phyloP scores from a whole-genome alignment of 2,329 filamentous ascomycete species.

The Claviceps digitariae region DNA sequence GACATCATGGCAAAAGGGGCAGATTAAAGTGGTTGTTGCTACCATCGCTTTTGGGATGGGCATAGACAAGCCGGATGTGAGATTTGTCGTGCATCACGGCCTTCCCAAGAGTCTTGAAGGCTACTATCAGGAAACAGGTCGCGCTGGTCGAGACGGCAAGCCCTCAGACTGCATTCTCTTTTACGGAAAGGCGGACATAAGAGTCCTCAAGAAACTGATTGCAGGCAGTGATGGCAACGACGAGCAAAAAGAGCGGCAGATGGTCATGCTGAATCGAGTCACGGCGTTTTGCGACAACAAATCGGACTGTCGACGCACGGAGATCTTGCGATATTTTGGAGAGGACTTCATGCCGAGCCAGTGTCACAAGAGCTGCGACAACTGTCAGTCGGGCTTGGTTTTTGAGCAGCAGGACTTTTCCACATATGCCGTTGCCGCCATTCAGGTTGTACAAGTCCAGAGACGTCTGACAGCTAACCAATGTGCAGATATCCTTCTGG shows the following conservation, averaged over 20 bases:
- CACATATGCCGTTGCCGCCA: constrained; percentile 54
- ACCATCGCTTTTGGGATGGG: constrained; percentile 99
- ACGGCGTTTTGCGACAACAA: constrained; percentile 82
- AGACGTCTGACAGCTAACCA: constrained; percentile 58
- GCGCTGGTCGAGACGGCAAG: constrained; percentile 82
- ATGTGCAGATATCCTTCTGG: constrained; percentile 73
- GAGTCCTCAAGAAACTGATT: constrained; percentile 66
- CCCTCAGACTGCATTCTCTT: constrained; percentile 81
- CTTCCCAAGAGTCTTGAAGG: constrained; percentile 93
- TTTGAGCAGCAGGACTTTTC: constrained; percentile 71
- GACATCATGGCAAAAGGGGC: constrained; percentile 66
- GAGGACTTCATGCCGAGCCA: constrained; percentile 62
- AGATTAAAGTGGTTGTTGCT: constrained; percentile 80
- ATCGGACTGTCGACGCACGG: constrained; percentile 72
- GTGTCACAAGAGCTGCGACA: constrained; percentile 73
- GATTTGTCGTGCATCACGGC: constrained; percentile 88
- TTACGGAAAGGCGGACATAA: constrained; percentile 69
- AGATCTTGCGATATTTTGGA: constrained; percentile 88
- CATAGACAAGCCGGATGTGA: constrained; percentile 95
- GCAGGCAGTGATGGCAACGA: constrained; percentile 60
- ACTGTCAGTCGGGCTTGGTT: constrained; percentile 60
- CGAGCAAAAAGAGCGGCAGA: constrained; percentile 74
- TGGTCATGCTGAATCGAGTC: constrained; percentile 73
- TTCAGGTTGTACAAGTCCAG: constrained; percentile 52
- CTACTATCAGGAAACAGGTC: constrained; percentile 96